Percentiles rank a stretch among this genome's conserved stretches.
phyloP scores from a whole-genome alignment of 1,284 basidiomycete species.

The Takashimella koratensis region DNA sequence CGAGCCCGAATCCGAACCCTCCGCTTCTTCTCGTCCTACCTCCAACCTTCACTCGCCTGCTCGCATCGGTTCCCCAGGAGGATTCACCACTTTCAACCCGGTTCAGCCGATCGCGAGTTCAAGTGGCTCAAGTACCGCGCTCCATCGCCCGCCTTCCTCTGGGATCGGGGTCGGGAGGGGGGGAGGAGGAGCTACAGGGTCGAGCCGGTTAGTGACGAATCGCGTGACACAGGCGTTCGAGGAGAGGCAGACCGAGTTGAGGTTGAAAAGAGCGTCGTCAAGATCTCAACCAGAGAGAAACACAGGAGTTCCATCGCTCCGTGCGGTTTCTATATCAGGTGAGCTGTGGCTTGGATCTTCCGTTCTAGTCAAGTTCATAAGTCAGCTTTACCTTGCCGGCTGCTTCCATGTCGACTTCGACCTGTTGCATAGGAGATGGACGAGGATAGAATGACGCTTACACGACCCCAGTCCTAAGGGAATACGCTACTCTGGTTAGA shows the following conservation, averaged over 20 bases:
- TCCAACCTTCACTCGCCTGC: conserved; percentile 5
- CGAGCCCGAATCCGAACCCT: conserved; percentile 9
- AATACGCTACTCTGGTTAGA: conserved; percentile 29
- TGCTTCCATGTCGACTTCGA: conserved; percentile 8
- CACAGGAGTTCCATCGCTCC: neutral
- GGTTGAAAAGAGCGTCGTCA: neutral
- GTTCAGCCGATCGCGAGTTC: neutral
- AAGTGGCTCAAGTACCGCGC: neutral
- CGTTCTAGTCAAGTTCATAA: neutral
- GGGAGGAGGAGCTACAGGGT: neutral
- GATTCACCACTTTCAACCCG: neutral
- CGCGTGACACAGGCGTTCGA: neutral
- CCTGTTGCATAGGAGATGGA: neutral
- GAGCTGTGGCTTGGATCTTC: too few species aligned
- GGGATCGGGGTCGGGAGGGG: neutral
- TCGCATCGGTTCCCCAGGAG: neutral
- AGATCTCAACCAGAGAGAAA: neutral
- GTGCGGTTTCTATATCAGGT: neutral
- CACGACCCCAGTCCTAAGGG: conserved; percentile 24
- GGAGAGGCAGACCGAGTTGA: neutral
- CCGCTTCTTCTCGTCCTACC: conserved; percentile 5
- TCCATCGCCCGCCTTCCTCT: neutral
- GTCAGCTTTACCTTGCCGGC: neutral
- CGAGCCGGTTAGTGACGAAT: neutral
- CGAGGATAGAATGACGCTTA: neutral